Base-by-base conservation (phyloP, 2,329 filamentous ascomycete species). In the Scytalidium lignicola region DNA sequence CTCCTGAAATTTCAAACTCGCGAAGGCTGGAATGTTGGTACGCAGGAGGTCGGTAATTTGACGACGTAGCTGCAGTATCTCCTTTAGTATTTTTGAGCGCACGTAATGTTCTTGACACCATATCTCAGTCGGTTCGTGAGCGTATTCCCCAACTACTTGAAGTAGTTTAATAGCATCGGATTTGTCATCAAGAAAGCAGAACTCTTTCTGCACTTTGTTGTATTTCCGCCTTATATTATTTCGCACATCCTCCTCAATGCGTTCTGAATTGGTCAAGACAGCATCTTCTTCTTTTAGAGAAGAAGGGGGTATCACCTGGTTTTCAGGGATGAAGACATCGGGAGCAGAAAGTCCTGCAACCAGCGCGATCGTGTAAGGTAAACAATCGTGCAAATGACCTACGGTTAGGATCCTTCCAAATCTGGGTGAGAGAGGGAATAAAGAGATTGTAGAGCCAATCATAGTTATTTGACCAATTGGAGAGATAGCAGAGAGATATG, bases 391-490 rank as follows among this genome's bases (percentile, higher is more conserved):
- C 21, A 88, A 77, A 62, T 95, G 83, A 0, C 91, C 92, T 43
- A 96, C 84, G 8, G 95, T 75, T n/a, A 99, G 73, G 68, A 97
- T 97, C 48, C 92, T 88, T 7, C 91, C 85, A 63, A 95, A 96
- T 1, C 93, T 82, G 17, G 93, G 95, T 22, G 89, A 90, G 13
- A 99, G 75, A 2, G 93, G 93, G 65, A 96, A 97, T 20, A 88
- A 77, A 4, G 90, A 89, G 71, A 99, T 86, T 46, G 90, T 86
- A 29, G 80, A 80, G 17, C 93, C 93, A 17, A 95, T 83, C 55
- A 82, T 78, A 0, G 92, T 96, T 17, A 96, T 84, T 58, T 86
- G 80, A 0, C 90, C 89, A 9, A 78, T 75, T 0, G 78, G 58
- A 10, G 83, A 82, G 26, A 97, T 74, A 1, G 92, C 93, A 0